Evolutionary conservation across 164 flowering plant species (phyloP).

Genomic region (Buxus sempervirens): DNA sequence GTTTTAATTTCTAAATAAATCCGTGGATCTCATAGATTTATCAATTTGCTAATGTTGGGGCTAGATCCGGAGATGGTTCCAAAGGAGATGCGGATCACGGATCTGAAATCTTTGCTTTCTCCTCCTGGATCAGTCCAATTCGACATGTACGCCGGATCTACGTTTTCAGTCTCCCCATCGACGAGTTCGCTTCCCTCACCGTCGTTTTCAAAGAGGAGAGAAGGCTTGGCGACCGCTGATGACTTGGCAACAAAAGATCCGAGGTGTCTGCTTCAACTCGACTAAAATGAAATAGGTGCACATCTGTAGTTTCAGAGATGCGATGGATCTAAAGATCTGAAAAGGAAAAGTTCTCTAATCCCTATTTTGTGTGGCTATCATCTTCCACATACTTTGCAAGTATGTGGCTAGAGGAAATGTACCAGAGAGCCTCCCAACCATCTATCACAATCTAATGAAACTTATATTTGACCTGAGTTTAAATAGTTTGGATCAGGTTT

Average conservation of each 20-base stretch:
- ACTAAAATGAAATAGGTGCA: slow-evolving; percentile 5
- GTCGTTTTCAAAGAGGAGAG: slow-evolving; percentile 40
- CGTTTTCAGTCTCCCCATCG: slow-evolving; percentile 34
- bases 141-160: slow-evolving; percentile 47
- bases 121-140: slow-evolving; percentile 7
- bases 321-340: background rate
- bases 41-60: too few relatives aligned
- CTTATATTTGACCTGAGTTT: too few relatives aligned
- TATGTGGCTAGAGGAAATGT: too few relatives aligned
- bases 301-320: background rate
- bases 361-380: too few relatives aligned
- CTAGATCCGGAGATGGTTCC: slow-evolving; percentile 28
- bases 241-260: slow-evolving; percentile 45
- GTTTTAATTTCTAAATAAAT: too few relatives aligned
- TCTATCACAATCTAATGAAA: too few relatives aligned
- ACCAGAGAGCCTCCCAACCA: too few relatives aligned
- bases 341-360: too few relatives aligned
- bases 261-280: slow-evolving; percentile 42
- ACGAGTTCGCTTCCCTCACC: slow-evolving; percentile 45
- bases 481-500: too few relatives aligned
- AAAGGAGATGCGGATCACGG: slow-evolving; percentile 21
- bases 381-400: too few relatives aligned
- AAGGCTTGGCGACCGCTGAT: slow-evolving; percentile 17
- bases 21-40: too few relatives aligned
- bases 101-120: slow-evolving; percentile 8